Evolutionary conservation across 2,329 filamentous ascomycete genomes (phyloP).

Genomic region (Diaporthe amygdali): DNA sequence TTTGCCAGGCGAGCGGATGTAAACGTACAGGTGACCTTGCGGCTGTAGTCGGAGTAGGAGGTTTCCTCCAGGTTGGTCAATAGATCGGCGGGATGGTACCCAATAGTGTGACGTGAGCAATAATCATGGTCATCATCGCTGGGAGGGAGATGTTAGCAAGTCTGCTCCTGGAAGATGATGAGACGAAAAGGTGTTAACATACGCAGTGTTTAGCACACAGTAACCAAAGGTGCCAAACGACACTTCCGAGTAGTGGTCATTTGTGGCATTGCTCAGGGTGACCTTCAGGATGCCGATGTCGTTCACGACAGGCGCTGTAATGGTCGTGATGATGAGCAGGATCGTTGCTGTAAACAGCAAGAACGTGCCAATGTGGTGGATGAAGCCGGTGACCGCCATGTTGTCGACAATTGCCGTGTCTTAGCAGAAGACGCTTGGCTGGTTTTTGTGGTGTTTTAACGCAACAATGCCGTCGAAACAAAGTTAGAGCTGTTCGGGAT

Average conservation of each 20-base stretch:
- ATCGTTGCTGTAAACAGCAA: slow-evolving; percentile 60
- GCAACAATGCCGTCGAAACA: background rate
- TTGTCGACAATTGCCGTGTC: slow-evolving; percentile 29
- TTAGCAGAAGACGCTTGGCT: slow-evolving; percentile 7
- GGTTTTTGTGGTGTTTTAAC: background rate
- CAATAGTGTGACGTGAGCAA: slow-evolving; percentile 55
- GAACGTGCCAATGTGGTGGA: slow-evolving; percentile 64
- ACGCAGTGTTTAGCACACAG: slow-evolving; percentile 44
- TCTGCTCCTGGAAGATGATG: background rate
- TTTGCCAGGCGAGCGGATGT: no score
- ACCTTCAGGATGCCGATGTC: slow-evolving; percentile 60
- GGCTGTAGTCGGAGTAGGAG: slow-evolving; percentile 47
- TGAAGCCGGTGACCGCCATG: slow-evolving; percentile 54
- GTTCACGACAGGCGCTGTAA: slow-evolving; percentile 64
- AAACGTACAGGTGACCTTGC: slow-evolving; percentile 41
- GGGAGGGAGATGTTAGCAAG: background rate
- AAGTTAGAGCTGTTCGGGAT: background rate
- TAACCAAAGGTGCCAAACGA: slow-evolving; percentile 67
- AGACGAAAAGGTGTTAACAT: background rate
- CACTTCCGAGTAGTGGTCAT: slow-evolving; percentile 40
- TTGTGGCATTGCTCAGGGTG: slow-evolving; percentile 44
- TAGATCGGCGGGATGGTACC: slow-evolving; percentile 59
- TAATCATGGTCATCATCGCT: slow-evolving; percentile 41
- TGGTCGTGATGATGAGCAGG: slow-evolving; percentile 62
- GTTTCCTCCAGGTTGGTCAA: slow-evolving; percentile 44